Percentiles rank a stretch among this genome's conserved stretches.
Conservation (phyloP, 208 protist species). For the Zelonia costaricensis region DNA sequence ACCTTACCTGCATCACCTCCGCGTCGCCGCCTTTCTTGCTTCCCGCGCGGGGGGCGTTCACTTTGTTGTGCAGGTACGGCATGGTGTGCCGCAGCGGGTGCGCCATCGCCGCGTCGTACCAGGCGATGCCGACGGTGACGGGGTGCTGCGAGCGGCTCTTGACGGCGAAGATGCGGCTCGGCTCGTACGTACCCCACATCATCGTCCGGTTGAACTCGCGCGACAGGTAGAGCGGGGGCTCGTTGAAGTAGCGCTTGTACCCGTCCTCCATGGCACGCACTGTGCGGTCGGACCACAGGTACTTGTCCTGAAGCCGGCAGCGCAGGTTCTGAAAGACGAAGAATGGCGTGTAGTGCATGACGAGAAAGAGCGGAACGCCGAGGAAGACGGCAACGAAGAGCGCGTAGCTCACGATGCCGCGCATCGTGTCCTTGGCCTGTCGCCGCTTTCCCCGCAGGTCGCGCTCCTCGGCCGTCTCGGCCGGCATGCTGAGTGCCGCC, state of each 20-base stretch:
- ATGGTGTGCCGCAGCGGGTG: slow-evolving; percentile 66
- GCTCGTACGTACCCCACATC: slow-evolving; percentile 87
- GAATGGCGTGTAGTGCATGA: slow-evolving; percentile 75
- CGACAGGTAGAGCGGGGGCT: slow-evolving; percentile 68
- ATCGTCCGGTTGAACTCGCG: slow-evolving; percentile 72
- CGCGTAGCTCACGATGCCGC: slow-evolving; percentile 43
- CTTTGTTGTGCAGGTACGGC: slow-evolving; percentile 71
- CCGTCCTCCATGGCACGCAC: slow-evolving; percentile 50
- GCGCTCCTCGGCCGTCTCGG: slow-evolving; percentile 27
- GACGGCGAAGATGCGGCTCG: slow-evolving; percentile 78
- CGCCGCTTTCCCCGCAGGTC: slow-evolving; percentile 20
- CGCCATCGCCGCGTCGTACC: slow-evolving; percentile 67
- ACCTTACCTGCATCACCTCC: slow-evolving; percentile 67
- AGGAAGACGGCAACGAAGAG: slow-evolving; percentile 66
- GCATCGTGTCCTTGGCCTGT: slow-evolving; percentile 20
- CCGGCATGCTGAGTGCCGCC: slow-evolving; percentile 34
- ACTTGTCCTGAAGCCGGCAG: slow-evolving; percentile 53
- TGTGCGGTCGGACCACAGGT: slow-evolving; percentile 52
- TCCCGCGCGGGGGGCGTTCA: slow-evolving; percentile 40
- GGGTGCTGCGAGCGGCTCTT: slow-evolving; percentile 66
- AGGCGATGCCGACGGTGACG: slow-evolving; percentile 76
- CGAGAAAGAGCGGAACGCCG: slow-evolving; percentile 50
- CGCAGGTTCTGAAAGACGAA: slow-evolving; percentile 78
- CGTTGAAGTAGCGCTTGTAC: slow-evolving; percentile 58
- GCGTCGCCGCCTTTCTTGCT: slow-evolving; percentile 38